Evolutionary conservation across 78 protist species (phyloP), one percentile per base, ranked within the genome.

Genomic region (Reticulomyxa filosa): DNA sequence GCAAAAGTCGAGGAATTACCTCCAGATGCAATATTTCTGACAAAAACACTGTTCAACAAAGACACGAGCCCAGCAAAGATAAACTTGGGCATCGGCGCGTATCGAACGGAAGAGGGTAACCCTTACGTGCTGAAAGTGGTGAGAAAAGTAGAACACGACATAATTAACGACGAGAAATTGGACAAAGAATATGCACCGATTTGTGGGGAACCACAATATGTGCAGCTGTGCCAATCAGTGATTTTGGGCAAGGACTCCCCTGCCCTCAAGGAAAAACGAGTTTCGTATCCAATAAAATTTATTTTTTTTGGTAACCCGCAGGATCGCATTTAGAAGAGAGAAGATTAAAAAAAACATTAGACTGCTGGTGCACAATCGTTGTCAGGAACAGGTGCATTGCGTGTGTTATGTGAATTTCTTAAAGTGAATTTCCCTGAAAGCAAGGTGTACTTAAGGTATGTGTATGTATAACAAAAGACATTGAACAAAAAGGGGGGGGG

Each of bases 331-430:
- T n/a, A n/a, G n/a, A n/a, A n/a, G n/a, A n/a, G n/a, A n/a, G n/a
- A n/a, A n/a, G n/a, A n/a, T n/a, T n/a, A n/a, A n/a, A n/a, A n/a
- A n/a, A n/a, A n/a, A n/a, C n/a, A n/a, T n/a, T n/a, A n/a, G 37
- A 23, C 67, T 23, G 83, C 70, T 23, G 52, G 84, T 22, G 48
- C 65, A 22, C 99, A 95, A 67, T 30, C 90, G 0, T 61, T 95
- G 38, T 81, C 92, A 0, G 98, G 99, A 53, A 92, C 95, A 13
- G 99, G 99, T 42, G 83, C 92, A 0, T 71, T 90, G 17, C 75
- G 90, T 35, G 22, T 42, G 17, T 13, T 17, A 17, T 13, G 29
- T 17, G 48, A 42, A 13, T 42, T 42, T 17, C 17, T 42, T 42
- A 17, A 13, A 13, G 17, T 20, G 48, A 42, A 42, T 17, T 42